Evolutionary conservation across 2,329 filamentous ascomycete species (phyloP), one percentile per base, ranked within the genome.

Genomic region (Canariomyces notabilis): DNA sequence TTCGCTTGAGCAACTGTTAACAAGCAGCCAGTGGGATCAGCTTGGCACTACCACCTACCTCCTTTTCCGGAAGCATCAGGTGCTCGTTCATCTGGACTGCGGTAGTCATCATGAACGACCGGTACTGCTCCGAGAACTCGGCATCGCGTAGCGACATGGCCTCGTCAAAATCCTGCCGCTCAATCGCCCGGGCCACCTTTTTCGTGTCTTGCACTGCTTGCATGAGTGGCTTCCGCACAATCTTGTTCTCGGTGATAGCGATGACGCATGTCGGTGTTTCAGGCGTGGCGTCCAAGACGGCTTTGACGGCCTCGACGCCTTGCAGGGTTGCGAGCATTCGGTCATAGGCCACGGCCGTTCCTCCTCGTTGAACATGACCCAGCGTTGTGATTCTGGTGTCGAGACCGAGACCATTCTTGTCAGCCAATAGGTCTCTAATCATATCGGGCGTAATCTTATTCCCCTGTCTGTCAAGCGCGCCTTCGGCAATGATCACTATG

Each of bases 241-340:
- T 97, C 72, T 98, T 95, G 77, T 97, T 97, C 73, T 98, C 93
- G 54, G 85, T 90, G 57, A 98, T 90, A 57, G 89, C 90, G 63
- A 98, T 97, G 62, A 98, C 90, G 48, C 89, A 91, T 39, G 89
- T 95, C 45, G 89, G 87, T 0, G 87, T 91, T 35, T 93, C 85
- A 8, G 93, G 89, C 0, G 83, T 94, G 40, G 89, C 87, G 55
- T 95, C 88, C 21, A 96, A 76, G 15, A 96, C 88, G 18, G 91
- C 90, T 60, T 87, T 89, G 61, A 97, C 90, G 19, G 90, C 91
- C 67, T 96, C 90, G 3, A 95, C 89, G 60, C 90, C 93, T 64
- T 98, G 93, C 29, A 97, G 72, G 0, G 93, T 98, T 6, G 86
- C 83, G 38, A 98, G 77, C 80, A 93, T 91, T 56, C 93, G 82